These are phyloP conservation scores for Mycosphaerelloides madeirae DNA, from an alignment of 2,329 filamentous ascomycete genomes.

Conservation along the genomic window DNA sequence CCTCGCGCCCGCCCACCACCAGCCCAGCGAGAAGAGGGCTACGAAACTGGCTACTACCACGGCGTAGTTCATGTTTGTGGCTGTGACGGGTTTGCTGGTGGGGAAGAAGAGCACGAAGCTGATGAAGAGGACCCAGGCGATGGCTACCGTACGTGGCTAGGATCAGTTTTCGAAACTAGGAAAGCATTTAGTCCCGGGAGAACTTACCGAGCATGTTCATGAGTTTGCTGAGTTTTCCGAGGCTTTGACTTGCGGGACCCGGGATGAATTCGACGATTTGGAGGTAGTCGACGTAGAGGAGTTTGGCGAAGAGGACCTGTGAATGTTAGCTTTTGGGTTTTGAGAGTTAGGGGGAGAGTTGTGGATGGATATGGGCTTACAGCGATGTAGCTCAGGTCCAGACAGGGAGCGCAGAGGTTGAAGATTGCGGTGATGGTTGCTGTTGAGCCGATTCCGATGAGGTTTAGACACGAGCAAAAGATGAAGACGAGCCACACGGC, in stretches of 20 bases:
- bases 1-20: slow-evolving; percentile 38
- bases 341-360: no score
- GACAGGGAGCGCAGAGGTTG: slow-evolving; percentile 44
- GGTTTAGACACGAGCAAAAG: slow-evolving; percentile 50
- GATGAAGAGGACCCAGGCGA: slow-evolving; percentile 60
- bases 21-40: slow-evolving; percentile 42
- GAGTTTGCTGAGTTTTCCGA: slow-evolving; percentile 53
- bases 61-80: slow-evolving; percentile 47
- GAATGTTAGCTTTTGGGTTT: background rate
- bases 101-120: slow-evolving; percentile 56
- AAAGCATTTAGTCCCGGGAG: no score
- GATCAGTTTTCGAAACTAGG: no score
- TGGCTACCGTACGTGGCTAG: slow-evolving; percentile 38
- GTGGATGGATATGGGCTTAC: slow-evolving; percentile 50
- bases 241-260: slow-evolving; percentile 1
- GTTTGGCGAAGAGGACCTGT: background rate
- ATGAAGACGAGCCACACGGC: slow-evolving; percentile 61
- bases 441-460: slow-evolving; percentile 50
- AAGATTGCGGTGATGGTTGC: slow-evolving; percentile 49
- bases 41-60: slow-evolving; percentile 47
- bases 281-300: slow-evolving; percentile 45
- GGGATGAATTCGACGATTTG: slow-evolving; percentile 48
- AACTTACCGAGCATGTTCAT: slow-evolving; percentile 41
- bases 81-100: slow-evolving; percentile 39
- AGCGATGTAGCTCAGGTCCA: slow-evolving; percentile 54